Conservation (phyloP, 108 stramenopile genomes). For the Skeletonema grethae region DNA sequence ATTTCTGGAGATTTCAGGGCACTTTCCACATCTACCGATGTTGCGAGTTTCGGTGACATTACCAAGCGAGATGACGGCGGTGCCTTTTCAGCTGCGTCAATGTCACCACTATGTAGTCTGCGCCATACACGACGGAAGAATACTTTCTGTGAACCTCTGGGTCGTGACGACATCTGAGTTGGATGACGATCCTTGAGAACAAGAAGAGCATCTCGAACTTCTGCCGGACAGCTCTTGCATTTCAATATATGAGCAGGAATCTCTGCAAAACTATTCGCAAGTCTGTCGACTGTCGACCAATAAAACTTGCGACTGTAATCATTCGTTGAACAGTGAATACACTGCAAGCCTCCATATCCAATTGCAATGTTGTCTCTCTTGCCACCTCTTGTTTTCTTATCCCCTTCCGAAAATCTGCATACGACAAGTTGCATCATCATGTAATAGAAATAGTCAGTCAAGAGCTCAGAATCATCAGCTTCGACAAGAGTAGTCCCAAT, state of each 20-base stretch:
- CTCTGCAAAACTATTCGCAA: slow-evolving; percentile 90
- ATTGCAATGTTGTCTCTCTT: slow-evolving; percentile 83
- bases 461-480: slow-evolving; percentile 34
- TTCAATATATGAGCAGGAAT: slow-evolving; percentile 87
- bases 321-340: slow-evolving; percentile 70
- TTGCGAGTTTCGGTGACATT: not conserved
- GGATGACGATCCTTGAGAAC: slow-evolving; percentile 73
- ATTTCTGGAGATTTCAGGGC: slow-evolving; percentile 12
- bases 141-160: slow-evolving; percentile 88
- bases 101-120: slow-evolving; percentile 74
- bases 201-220: slow-evolving; percentile 69
- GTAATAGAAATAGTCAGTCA: slow-evolving; percentile 87
- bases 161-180: slow-evolving; percentile 76
- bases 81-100: slow-evolving; percentile 5
- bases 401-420: slow-evolving; percentile 80
- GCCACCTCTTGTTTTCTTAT: slow-evolving; percentile 89
- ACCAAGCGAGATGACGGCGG: slow-evolving; percentile 7
- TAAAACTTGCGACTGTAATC: slow-evolving; percentile 84
- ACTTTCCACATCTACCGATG: not conserved
- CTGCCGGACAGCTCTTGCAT: slow-evolving; percentile 72
- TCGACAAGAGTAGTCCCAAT: slow-evolving; percentile 38
- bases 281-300: slow-evolving; percentile 87
- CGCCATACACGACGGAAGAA: slow-evolving; percentile 90
- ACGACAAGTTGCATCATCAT: slow-evolving; percentile 86
- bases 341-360: slow-evolving; percentile 88